Evolutionary conservation across 2,329 filamentous ascomycete species (phyloP).

Genomic region (Cladosporium phlei): DNA sequence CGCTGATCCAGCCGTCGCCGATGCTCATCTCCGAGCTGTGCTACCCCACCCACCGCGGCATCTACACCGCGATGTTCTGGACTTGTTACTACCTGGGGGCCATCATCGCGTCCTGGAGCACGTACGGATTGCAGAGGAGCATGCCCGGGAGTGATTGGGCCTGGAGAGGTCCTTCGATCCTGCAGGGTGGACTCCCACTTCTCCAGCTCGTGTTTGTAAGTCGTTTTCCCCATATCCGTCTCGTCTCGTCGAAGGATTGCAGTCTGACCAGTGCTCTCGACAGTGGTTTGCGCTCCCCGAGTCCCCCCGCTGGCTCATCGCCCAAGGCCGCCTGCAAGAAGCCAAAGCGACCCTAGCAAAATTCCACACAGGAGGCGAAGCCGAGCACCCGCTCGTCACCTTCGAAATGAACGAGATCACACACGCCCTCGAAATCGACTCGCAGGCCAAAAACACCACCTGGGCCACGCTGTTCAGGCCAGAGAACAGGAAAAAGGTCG

Average conservation of each 20-base stretch:
- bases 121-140: constrained; percentile 17
- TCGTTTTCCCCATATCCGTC: no score
- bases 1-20: constrained; percentile 55
- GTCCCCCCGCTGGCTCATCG: constrained; percentile 56
- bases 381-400: constrained; percentile 47
- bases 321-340: constrained; percentile 40
- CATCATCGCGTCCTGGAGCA: constrained; percentile 19
- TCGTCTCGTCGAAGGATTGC: constrained; percentile 16
- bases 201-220: constrained; percentile 41
- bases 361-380: constrained; percentile 29
- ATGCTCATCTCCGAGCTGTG: constrained; percentile 44
- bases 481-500: constrained; percentile 49
- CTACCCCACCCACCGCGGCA: constrained; percentile 37
- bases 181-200: constrained; percentile 15
- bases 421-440: constrained; percentile 43
- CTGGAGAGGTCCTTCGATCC: constrained; percentile 20
- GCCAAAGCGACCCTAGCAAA: constrained; percentile 56
- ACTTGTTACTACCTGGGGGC: constrained; percentile 40
- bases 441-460: constrained; percentile 1
- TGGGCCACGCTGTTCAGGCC: constrained; percentile 48
- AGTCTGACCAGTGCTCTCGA: no score
- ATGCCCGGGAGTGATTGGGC: constrained; percentile 15
- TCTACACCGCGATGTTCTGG: constrained; percentile 44
- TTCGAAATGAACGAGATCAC: constrained; percentile 59
- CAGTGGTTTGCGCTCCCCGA: constrained; percentile 38